A percentile compares a stretch with the other conserved stretches of the same genome.
These are phyloP conservation scores for Neurospora pannonica DNA, from an alignment of 495 filamentous ascomycete genomes.

Conservation along the genomic window DNA sequence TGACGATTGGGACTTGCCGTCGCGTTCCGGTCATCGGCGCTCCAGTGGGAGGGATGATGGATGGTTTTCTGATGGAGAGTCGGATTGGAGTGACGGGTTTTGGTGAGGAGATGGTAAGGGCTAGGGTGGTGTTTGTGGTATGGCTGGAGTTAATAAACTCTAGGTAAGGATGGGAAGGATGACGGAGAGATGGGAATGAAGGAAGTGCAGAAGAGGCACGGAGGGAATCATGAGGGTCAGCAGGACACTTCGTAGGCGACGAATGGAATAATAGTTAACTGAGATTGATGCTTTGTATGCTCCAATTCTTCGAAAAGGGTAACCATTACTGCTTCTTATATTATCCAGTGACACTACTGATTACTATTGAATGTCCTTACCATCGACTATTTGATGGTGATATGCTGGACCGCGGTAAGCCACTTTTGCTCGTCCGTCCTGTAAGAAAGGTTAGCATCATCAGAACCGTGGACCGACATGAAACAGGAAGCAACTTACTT, in stretches of 20 bases:
- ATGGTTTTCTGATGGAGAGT: background rate
- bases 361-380: background rate
- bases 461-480: background rate
- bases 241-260: background rate
- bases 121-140: background rate
- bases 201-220: background rate
- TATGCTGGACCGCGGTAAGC: conserved; percentile 60
- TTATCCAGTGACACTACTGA: background rate
- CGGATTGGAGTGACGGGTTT: background rate
- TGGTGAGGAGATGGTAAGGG: background rate
- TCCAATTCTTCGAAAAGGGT: background rate
- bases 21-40: background rate
- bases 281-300: background rate
- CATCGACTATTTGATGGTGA: conserved; percentile 14
- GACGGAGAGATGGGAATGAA: background rate
- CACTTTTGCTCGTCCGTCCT: conserved; percentile 84
- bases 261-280: background rate
- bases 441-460: conserved; percentile 5
- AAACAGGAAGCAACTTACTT: conserved; percentile 44
- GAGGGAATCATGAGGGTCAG: background rate
- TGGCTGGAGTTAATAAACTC: background rate
- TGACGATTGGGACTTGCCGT: background rate
- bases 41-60: background rate
- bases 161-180: background rate
- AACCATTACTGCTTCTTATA: background rate